phyloP scores from a whole-genome alignment of 805 yeast genomes.

The Nakazawaea wickerhamii region DNA sequence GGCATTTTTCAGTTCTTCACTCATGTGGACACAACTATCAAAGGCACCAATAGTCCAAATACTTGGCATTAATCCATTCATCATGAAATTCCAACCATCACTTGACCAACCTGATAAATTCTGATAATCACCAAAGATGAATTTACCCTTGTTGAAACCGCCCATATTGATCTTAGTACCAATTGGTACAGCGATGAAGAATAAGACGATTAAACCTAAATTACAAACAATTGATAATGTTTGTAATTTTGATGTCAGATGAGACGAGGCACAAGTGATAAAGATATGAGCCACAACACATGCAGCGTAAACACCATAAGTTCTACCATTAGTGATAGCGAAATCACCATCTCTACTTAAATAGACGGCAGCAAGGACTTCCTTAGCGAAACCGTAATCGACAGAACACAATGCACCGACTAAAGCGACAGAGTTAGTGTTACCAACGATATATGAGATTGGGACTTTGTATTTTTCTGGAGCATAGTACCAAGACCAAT shows the following conservation, averaged over 20 bases:
- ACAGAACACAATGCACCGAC: constrained; percentile 64
- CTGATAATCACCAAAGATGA: constrained; percentile 48
- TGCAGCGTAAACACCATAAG: constrained; percentile 64
- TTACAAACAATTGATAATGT: constrained; percentile 53
- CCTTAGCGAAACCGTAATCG: constrained; percentile 62
- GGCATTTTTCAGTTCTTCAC: constrained; percentile 66
- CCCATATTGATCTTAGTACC: constrained; percentile 38
- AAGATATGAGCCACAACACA: constrained; percentile 47
- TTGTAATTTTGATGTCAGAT: constrained; percentile 53
- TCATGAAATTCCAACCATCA: constrained; percentile 50
- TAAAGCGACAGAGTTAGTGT: constrained; percentile 62
- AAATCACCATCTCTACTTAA: constrained; percentile 47
- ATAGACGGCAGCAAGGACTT: constrained; percentile 53
- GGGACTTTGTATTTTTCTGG: constrained; percentile 48
- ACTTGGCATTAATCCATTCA: constrained; percentile 56
- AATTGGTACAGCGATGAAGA: constrained; percentile 60
- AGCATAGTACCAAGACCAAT: constrained; percentile 63
- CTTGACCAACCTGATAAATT: constrained; percentile 49
- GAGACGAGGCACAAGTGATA: constrained; percentile 53
- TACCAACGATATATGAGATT: constrained; percentile 58
- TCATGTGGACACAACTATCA: constrained; percentile 68
- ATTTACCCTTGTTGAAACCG: constrained; percentile 42
- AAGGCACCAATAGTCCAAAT: constrained; percentile 75
- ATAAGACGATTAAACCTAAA: constrained; percentile 43
- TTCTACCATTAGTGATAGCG: constrained; percentile 44